Evolutionary conservation across 73 alveolate genomes (phyloP), one percentile per base, ranked within the genome.

Genomic region (Vitrella brassicaformis): DNA sequence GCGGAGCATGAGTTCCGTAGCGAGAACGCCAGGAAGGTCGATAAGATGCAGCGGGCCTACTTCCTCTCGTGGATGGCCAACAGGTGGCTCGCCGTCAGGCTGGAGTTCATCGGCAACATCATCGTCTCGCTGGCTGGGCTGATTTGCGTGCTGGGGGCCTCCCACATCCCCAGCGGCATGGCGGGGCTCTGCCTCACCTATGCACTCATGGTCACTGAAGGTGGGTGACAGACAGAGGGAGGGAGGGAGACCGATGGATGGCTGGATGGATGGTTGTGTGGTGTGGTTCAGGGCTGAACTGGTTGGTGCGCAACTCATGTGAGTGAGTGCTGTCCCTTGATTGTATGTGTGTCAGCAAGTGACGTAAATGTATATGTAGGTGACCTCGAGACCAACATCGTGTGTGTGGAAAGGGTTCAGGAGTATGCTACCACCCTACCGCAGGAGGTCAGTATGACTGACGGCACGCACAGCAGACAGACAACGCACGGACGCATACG

Each of bases 221-320:
- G n/a, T n/a, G n/a, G n/a, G n/a, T n/a, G n/a, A n/a, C n/a, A n/a
- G n/a, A n/a, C n/a, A n/a, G n/a, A n/a, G n/a, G n/a, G n/a, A n/a
- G n/a, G n/a, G n/a, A n/a, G n/a, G n/a, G n/a, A n/a, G n/a, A n/a
- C n/a, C n/a, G n/a, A n/a, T n/a, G n/a, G n/a, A n/a, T n/a, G n/a
- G n/a, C n/a, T n/a, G n/a, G n/a, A n/a, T n/a, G n/a, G n/a, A n/a
- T n/a, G n/a, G n/a, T n/a, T n/a, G n/a, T n/a, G n/a, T n/a, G n/a
- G n/a, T n/a, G n/a, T n/a, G n/a, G n/a, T n/a, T n/a, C n/a, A 66
- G 65, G 73, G 19, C 26, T 76, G 71, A 76, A 76, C 29, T 76
- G 83, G 83, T 71, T 67, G 71, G 83, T 76, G 71, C 83, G 83
- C 7, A 76, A 67, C 76, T 70, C 76, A 0, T n/a, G n/a, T n/a